These are phyloP conservation scores for Ceratocystis eucalypticola DNA, from an alignment of 2,329 filamentous ascomycete species.

Conservation along the genomic window DNA sequence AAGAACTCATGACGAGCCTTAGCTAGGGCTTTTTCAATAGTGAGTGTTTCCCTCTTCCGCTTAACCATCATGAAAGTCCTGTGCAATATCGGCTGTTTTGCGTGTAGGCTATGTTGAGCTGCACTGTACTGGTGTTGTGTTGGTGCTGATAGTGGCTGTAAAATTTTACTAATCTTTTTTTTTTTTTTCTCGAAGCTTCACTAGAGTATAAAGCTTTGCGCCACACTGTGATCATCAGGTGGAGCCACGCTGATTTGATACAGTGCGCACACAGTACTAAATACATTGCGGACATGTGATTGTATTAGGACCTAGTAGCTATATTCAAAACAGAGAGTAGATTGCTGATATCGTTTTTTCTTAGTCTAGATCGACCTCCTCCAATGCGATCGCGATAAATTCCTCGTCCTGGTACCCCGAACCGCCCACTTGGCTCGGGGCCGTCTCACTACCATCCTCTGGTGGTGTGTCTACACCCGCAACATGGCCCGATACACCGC, in stretches of 20 bases:
- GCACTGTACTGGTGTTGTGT: not conserved
- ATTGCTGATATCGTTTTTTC: not conserved
- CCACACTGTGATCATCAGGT: slow-evolving; percentile 4
- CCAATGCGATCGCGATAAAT: slow-evolving; percentile 22
- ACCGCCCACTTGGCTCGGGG: slow-evolving; percentile 30
- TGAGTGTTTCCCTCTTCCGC: slow-evolving; percentile 39
- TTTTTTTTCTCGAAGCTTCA: slow-evolving; percentile 12
- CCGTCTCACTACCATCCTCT: slow-evolving; percentile 39
- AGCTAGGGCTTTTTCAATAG: slow-evolving; percentile 37
- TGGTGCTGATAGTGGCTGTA: not conserved
- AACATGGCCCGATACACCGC: slow-evolving; percentile 23
- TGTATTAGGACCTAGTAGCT: not conserved
- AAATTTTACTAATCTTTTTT: slow-evolving; percentile 7
- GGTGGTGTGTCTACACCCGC: slow-evolving; percentile 38
- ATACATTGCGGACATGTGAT: not conserved
- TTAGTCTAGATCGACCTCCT: slow-evolving; percentile 22
- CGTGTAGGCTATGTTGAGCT: no score
- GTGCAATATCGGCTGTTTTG: not conserved
- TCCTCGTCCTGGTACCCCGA: slow-evolving; percentile 21
- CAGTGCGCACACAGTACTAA: not conserved
- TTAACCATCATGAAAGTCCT: slow-evolving; percentile 36
- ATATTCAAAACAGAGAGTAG: not conserved
- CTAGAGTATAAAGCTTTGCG: slow-evolving; percentile 9
- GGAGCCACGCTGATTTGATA: not conserved
- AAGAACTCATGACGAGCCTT: slow-evolving; percentile 47